Conservation (phyloP, 169 alveolate genomes). For the Perkinsus chesapeaki region DNA sequence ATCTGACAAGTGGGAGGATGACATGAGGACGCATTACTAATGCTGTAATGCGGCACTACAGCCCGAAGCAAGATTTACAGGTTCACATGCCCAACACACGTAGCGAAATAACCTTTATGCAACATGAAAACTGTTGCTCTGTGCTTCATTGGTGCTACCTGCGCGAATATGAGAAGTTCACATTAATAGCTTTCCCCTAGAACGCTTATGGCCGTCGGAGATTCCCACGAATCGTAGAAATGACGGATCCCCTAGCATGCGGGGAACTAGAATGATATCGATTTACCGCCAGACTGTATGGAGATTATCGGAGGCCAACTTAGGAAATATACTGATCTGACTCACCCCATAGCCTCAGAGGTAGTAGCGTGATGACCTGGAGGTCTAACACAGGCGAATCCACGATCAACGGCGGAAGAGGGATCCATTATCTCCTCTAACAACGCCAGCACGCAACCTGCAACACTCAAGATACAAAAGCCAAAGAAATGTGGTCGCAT, state of each 20-base stretch:
- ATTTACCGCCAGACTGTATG: neutral
- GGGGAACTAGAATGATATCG: neutral
- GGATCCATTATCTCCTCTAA: neutral
- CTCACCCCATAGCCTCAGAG: conserved; percentile 25
- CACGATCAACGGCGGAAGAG: conserved; percentile 25
- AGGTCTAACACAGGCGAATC: conserved; percentile 56
- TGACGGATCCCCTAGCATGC: no score
- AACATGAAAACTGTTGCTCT: no score
- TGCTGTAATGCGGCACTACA: neutral
- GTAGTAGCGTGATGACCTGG: conserved; percentile 62
- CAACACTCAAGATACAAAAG: no score
- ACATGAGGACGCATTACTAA: neutral
- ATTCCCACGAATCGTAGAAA: no score
- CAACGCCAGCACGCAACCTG: neutral
- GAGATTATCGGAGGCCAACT: no score
- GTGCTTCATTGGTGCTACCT: no score
- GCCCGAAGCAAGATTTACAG: neutral
- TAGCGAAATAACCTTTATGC: no score
- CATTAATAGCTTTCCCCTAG: no score
- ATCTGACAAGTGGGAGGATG: conserved; percentile 46
- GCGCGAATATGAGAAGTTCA: no score
- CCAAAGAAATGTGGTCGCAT: no score
- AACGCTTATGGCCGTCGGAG: no score
- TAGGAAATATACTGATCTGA: neutral
- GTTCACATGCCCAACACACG: no score